A percentile compares a stretch with the other conserved stretches of the same genome.
Conservation (phyloP, 192 early-diverging fungal genomes). For the Backusella morwellensis region DNA sequence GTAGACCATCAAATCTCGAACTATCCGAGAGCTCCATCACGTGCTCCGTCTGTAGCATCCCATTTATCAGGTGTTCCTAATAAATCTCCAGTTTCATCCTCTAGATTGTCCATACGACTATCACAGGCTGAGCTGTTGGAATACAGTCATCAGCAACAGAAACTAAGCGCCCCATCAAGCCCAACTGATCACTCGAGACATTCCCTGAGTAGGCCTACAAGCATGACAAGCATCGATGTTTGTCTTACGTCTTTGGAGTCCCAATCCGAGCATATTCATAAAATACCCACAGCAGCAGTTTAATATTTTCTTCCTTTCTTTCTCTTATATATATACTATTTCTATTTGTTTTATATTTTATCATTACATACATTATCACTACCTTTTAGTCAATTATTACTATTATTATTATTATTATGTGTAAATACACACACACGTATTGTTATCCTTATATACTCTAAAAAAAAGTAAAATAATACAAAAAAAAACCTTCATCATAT, state of each 20-base stretch:
- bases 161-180: constrained; percentile 4
- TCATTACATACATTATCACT: neutral
- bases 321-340: neutral
- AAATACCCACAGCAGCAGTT: neutral
- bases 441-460: neutral
- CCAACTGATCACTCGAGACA: constrained; percentile 8
- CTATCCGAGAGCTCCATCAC: constrained; percentile 25
- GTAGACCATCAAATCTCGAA: constrained; percentile 45
- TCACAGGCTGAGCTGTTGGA: constrained; percentile 38
- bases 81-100: constrained; percentile 13
- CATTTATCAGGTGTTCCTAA: constrained; percentile 4
- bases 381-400: neutral
- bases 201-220: constrained; percentile 23
- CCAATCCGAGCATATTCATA: neutral
- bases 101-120: constrained; percentile 28
- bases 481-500: neutral
- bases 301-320: neutral
- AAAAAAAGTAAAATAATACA: neutral
- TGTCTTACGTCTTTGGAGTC: constrained; percentile 22
- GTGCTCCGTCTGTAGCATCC: constrained; percentile 30
- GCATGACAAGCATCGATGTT: constrained; percentile 31
- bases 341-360: neutral
- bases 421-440: neutral
- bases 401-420: neutral
- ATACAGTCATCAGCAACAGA: constrained; percentile 31